Evolutionary conservation across 192 early-diverging fungal genomes (phyloP).

Genomic region (Coemansia sp.): DNA sequence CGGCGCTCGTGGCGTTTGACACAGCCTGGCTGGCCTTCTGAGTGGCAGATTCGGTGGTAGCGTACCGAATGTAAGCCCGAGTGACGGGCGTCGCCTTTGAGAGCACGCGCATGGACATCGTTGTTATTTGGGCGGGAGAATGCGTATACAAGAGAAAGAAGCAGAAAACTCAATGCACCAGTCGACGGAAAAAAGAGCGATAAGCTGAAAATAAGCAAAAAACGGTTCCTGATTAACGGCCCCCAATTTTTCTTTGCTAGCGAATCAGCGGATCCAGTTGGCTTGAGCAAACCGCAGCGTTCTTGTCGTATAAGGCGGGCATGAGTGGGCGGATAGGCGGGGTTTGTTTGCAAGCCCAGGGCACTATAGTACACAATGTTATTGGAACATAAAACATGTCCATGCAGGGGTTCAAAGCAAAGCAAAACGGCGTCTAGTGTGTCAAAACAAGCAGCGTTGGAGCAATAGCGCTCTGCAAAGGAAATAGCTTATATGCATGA

Average conservation of each 20-base stretch:
- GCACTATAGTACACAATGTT: neutral
- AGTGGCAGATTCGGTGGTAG: constrained; percentile 49
- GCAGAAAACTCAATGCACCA: constrained; percentile 4
- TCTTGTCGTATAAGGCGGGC: neutral
- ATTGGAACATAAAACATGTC: no score
- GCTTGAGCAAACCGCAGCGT: neutral
- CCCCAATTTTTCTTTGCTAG: neutral
- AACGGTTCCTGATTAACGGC: neutral
- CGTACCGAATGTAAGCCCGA: constrained; percentile 53
- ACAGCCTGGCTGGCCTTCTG: constrained; percentile 48
- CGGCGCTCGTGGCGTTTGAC: constrained; percentile 31
- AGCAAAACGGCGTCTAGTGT: neutral
- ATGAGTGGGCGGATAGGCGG: neutral
- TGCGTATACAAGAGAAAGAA: neutral
- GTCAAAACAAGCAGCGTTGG: neutral
- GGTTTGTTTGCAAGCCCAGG: neutral
- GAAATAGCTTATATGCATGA: neutral
- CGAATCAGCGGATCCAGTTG: constrained; percentile 5
- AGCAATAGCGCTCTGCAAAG: neutral
- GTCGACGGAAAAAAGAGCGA: neutral
- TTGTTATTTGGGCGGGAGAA: neutral
- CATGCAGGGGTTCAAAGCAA: neutral
- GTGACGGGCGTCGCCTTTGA: constrained; percentile 43
- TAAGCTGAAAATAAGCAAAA: neutral
- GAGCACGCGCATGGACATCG: constrained; percentile 51